Conservation (phyloP, 805 yeast genomes). For the Pichia paraexigua region DNA sequence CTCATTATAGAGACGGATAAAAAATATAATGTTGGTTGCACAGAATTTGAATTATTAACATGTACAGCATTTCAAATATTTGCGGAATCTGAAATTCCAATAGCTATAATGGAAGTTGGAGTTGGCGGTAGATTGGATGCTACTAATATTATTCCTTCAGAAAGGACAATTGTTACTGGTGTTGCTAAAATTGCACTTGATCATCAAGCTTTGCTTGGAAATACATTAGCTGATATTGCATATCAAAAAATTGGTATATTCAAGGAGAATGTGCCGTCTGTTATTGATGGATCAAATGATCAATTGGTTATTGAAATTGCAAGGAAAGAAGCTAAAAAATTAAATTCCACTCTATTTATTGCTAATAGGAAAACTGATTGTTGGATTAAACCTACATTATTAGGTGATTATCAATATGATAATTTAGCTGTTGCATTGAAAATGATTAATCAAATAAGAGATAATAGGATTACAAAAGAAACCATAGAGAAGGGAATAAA, state of each 20-base stretch:
- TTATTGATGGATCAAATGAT: constrained; percentile 64
- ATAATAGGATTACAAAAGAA: constrained; percentile 12
- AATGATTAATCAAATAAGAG: constrained; percentile 35
- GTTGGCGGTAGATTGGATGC: constrained; percentile 88
- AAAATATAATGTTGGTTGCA: constrained; percentile 47
- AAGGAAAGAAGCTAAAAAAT: constrained; percentile 26
- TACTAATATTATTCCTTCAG: constrained; percentile 58
- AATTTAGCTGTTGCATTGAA: constrained; percentile 64
- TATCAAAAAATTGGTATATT: constrained; percentile 82
- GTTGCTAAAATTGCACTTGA: constrained; percentile 83
- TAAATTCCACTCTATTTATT: constrained; percentile 24
- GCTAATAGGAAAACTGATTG: constrained; percentile 2
- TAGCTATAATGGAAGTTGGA: constrained; percentile 91
- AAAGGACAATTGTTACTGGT: constrained; percentile 49
- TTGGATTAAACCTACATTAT: constrained; percentile 41
- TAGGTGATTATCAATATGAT: constrained; percentile 64
- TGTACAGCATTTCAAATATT: constrained; percentile 81
- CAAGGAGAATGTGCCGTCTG: constrained; percentile 50
- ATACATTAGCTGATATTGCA: constrained; percentile 59
- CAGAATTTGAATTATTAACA: constrained; percentile 83
- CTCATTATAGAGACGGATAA: constrained; percentile 36
- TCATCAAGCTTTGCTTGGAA: constrained; percentile 73
- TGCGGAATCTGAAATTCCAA: constrained; percentile 45
- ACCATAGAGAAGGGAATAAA: constrained; percentile 44
- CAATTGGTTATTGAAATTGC: constrained; percentile 43